Evolutionary conservation across 2,329 filamentous ascomycete genomes (phyloP), one percentile per base, ranked within the genome.

Genomic region (Colletotrichum camelliae): DNA sequence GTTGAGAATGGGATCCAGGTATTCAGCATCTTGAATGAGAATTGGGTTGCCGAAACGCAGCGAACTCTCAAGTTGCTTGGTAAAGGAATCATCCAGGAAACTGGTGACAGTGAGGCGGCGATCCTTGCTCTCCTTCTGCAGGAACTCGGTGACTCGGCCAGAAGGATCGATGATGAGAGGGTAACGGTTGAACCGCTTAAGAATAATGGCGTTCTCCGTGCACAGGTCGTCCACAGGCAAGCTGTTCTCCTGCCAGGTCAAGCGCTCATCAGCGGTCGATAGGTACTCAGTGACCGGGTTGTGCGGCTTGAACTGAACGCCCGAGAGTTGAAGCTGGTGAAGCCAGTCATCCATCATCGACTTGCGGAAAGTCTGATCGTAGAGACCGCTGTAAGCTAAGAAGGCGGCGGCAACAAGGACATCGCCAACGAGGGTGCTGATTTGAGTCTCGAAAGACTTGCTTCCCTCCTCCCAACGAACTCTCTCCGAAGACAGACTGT

Each of bases 151-250:
- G 27, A 96, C 95, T 79, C 97, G 92, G 57, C 97, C 97, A 16
- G 97, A 98, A 1, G 97, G 97, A 84, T 99, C 97, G 83, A 99
- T 98, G 84, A 99, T 98, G 76, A 99, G 91, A 60, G 97, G 97
- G 84, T 99, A 99, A 78, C 97, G 92, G 87, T 99, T 99, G 92
- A 98, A 99, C 74, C 97, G 93, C 88, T 98, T 96, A 77, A 99
- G 91, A 79, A 99, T 94, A 81, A 99, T 98, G 60, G 97, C 97
- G 82, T 99, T 99, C 85, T 99, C 97, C 0, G 97, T 99, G 89
- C 97, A 99, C 55, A 99, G 91, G 82, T 99, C 97, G 83, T 99
- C 97, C 6, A 98, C 96, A 3, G 97, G 97, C 66, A 99, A 88
- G 18, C 94, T 94, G 83, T 99, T 95, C 80, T 96, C 94, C 87